A percentile compares a stretch with the other conserved stretches of the same genome.
Evolutionary conservation across 768 basidiomycete species (phyloP).

Genomic region (Suillus luteus): DNA sequence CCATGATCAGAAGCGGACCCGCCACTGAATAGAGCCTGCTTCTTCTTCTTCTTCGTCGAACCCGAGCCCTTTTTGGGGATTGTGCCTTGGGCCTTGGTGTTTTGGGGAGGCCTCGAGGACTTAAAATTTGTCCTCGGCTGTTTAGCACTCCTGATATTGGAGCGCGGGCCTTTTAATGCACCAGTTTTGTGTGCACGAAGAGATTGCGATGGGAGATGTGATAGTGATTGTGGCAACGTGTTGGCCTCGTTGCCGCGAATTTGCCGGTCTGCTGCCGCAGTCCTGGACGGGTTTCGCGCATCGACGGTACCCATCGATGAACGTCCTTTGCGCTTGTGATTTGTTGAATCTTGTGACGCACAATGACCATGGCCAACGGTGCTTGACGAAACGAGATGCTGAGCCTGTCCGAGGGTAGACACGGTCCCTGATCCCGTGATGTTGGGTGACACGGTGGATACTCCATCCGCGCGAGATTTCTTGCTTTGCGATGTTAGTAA

Average conservation of each 20-base stretch:
- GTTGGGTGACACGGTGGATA: conserved; percentile 41
- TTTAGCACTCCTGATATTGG: conserved; percentile 21
- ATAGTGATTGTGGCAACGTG: conserved; percentile 40
- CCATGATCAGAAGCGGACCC: conserved; percentile 32
- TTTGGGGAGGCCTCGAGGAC: conserved; percentile 38
- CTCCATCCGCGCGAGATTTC: conserved; percentile 28
- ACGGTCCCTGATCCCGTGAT: conserved; percentile 32
- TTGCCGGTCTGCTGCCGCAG: conserved; percentile 24
- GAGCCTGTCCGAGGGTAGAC: conserved; percentile 15
- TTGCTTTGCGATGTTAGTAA: conserved; percentile 27
- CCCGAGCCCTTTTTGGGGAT: conserved; percentile 28
- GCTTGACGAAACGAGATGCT: conserved; percentile 23
- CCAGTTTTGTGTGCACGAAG: conserved; percentile 22
- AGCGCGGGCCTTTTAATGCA: conserved; percentile 28
- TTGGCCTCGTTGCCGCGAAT: conserved; percentile 34
- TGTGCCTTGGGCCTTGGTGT: conserved; percentile 42
- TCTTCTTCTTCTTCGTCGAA: conserved; percentile 21
- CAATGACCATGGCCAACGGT: conserved; percentile 31
- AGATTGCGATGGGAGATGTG: conserved; percentile 32
- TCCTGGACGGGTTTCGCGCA: conserved; percentile 29
- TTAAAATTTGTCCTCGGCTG: conserved; percentile 31
- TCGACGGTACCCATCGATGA: conserved; percentile 51
- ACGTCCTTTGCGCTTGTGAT: conserved; percentile 55
- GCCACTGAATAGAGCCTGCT: conserved; percentile 17
- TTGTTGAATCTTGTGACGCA: conserved; percentile 18